These are phyloP conservation scores for Pseudozyma hubeiensis DNA, from an alignment of 1,284 basidiomycete species.

Conservation along the genomic window DNA sequence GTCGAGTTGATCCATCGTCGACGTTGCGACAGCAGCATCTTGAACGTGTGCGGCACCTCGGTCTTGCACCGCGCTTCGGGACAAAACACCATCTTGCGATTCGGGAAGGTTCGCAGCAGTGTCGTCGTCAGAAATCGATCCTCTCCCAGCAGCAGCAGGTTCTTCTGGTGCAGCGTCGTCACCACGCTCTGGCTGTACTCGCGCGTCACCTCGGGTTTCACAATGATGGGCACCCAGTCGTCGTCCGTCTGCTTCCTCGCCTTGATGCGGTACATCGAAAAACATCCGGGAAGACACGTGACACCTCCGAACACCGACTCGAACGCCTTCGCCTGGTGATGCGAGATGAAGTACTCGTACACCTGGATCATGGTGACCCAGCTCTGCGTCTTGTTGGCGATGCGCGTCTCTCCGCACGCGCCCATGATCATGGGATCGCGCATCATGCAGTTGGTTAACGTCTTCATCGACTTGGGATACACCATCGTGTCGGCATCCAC, in stretches of 20 bases:
- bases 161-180: slow-evolving; percentile 96
- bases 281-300: slow-evolving; percentile 97
- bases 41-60: slow-evolving; percentile 94
- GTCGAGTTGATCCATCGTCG: slow-evolving; percentile 99
- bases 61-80: slow-evolving; percentile 96
- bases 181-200: slow-evolving; percentile 96
- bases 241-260: slow-evolving; percentile 83
- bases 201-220: slow-evolving; percentile 96
- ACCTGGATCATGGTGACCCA: slow-evolving; percentile 99
- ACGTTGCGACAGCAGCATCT: slow-evolving; percentile 91
- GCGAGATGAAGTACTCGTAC: slow-evolving; percentile 99
- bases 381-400: slow-evolving; percentile 91
- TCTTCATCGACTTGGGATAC: slow-evolving; percentile 60
- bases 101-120: slow-evolving; percentile 87
- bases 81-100: slow-evolving; percentile 97
- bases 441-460: slow-evolving; percentile 82
- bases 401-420: slow-evolving; percentile 96
- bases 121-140: slow-evolving; percentile 87
- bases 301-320: slow-evolving; percentile 99
- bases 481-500: slow-evolving; percentile 89
- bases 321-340: slow-evolving; percentile 97
- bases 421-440: slow-evolving; percentile 99
- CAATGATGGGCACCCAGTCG: slow-evolving; percentile 97
- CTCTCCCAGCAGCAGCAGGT: slow-evolving; percentile 93
- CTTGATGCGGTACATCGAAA: slow-evolving; percentile 99